phyloP scores from a whole-genome alignment of 192 early-diverging fungal species.

The Diversispora eburnea region DNA sequence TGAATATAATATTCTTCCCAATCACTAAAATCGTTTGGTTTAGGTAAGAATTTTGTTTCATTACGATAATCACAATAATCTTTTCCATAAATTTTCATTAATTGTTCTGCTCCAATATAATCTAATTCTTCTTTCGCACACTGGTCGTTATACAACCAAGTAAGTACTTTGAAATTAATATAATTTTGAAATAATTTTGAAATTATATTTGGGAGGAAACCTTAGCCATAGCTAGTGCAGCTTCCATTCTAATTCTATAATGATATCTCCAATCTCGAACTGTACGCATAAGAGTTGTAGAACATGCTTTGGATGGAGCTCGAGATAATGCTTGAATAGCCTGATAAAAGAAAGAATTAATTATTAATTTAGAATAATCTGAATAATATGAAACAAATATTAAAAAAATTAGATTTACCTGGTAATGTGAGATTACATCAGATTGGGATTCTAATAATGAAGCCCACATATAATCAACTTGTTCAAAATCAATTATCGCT shows the following conservation, averaged over 20 bases:
- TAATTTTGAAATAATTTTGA: not conserved
- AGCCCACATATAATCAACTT: conserved; percentile 95
- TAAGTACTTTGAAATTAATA: not conserved
- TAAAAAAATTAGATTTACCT: conserved; percentile 44
- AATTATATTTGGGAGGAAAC: conserved; percentile 22
- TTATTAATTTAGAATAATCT: not conserved
- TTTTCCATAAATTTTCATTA: conserved; percentile 70
- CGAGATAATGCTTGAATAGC: conserved; percentile 65
- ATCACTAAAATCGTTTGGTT: conserved; percentile 85
- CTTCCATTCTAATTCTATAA: conserved; percentile 83
- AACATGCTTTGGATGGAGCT: conserved; percentile 61
- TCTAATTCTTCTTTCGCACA: conserved; percentile 56
- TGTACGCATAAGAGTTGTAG: conserved; percentile 71
- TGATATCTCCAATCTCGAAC: conserved; percentile 76
- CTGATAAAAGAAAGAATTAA: conserved; percentile 25
- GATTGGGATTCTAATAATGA: conserved; percentile 84
- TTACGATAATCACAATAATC: conserved; percentile 62
- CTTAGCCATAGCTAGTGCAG: conserved; percentile 65
- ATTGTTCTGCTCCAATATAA: conserved; percentile 67
- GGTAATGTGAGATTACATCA: conserved; percentile 89
- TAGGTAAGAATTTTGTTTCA: conserved; percentile 55
- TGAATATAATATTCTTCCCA: conserved; percentile 90
- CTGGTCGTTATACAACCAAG: conserved; percentile 7
- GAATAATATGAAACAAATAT: not conserved
- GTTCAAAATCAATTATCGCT: conserved; percentile 78